These are phyloP conservation scores for Solanum hybrid DNA, from an alignment of 305 asterid species.

Conservation along the genomic window DNA sequence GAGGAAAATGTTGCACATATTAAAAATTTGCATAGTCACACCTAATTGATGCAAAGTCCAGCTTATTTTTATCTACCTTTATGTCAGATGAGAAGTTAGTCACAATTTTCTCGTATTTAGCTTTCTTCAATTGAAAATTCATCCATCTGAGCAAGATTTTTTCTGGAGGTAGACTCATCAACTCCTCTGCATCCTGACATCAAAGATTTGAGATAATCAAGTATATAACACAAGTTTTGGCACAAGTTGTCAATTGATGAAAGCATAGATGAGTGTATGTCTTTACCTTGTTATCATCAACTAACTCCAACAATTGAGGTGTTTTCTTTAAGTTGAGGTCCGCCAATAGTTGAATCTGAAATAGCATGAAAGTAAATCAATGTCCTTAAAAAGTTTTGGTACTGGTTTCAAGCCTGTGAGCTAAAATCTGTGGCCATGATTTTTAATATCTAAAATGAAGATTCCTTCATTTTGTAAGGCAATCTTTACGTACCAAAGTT, in stretches of 20 bases:
- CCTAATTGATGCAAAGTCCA: neutral
- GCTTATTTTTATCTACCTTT: slow-evolving; percentile 40
- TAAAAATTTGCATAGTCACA: neutral
- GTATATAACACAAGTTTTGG: neutral
- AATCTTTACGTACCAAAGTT: no score
- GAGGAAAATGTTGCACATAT: neutral
- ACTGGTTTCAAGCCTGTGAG: neutral
- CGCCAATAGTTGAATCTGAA: slow-evolving; percentile 86
- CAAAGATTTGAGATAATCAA: neutral
- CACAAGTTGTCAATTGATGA: neutral
- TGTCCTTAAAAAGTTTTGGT: neutral
- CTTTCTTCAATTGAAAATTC: slow-evolving; percentile 88
- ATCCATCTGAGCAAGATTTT: slow-evolving; percentile 90
- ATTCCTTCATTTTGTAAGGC: neutral
- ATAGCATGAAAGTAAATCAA: slow-evolving; percentile 1
- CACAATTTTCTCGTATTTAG: slow-evolving; percentile 65
- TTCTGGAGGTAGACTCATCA: slow-evolving; percentile 79
- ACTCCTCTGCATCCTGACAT: slow-evolving; percentile 82
- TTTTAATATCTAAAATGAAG: neutral
- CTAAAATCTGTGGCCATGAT: neutral
- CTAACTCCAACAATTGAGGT: slow-evolving; percentile 82
- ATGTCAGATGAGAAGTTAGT: slow-evolving; percentile 87
- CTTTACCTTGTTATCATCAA: slow-evolving; percentile 74
- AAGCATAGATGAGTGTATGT: slow-evolving; percentile 1
- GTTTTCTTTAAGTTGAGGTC: slow-evolving; percentile 86